Conservation (phyloP, 192 early-diverging fungal genomes). For the Dispira parvispora region DNA sequence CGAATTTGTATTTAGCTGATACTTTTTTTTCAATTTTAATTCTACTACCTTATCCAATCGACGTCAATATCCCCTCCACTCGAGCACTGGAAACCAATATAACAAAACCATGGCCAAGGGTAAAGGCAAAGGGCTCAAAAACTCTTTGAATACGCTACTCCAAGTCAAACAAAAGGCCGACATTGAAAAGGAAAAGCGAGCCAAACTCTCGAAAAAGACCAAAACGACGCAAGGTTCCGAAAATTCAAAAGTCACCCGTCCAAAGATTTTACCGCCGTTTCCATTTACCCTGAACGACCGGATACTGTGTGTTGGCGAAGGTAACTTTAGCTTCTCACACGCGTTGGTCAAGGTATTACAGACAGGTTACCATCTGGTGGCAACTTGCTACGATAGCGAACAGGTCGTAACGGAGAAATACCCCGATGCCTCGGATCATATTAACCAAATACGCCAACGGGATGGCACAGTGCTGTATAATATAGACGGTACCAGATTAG, state of each 20-base stretch:
- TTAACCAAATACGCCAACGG: constrained; percentile 36
- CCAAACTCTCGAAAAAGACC: background rate
- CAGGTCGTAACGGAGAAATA: constrained; percentile 60
- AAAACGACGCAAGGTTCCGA: background rate
- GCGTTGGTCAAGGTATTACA: constrained; percentile 41
- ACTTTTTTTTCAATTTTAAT: too few relatives aligned
- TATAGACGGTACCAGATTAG: constrained; percentile 61
- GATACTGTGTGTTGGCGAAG: constrained; percentile 1
- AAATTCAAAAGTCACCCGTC: background rate
- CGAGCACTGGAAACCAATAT: too few relatives aligned
- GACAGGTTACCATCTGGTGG: constrained; percentile 39
- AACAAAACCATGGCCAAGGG: background rate
- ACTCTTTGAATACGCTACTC: background rate
- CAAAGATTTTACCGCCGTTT: background rate
- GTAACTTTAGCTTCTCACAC: constrained; percentile 80
- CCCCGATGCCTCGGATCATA: constrained; percentile 42
- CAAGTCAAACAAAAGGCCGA: background rate
- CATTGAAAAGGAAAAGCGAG: background rate
- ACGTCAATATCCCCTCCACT: too few relatives aligned
- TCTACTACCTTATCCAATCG: too few relatives aligned
- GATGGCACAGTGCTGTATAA: constrained; percentile 56
- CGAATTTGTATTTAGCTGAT: too few relatives aligned
- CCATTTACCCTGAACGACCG: background rate
- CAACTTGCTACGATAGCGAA: constrained; percentile 62
- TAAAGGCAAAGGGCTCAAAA: background rate